Base-by-base conservation (phyloP, 2,329 filamentous ascomycete species). In the Arthroderma uncinatum region DNA sequence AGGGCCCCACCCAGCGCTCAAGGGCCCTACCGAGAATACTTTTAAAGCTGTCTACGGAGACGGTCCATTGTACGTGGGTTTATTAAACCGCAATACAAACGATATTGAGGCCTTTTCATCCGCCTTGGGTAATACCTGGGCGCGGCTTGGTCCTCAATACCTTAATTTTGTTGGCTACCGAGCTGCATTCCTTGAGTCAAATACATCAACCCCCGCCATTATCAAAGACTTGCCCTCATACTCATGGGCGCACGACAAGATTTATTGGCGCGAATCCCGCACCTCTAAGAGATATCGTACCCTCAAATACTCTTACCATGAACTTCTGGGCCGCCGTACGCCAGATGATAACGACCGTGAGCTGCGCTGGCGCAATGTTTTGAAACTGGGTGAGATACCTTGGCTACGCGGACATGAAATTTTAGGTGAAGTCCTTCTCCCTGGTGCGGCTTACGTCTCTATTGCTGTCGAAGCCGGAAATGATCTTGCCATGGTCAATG, bases 1-100 rank as follows among this genome's bases (percentile, higher is more conserved):
- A 42, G 72, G 72, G 2, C 71, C 72, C 12, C 71, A 73, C 54
- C 56, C 60, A 0, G 67, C 70, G 1, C 65, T 74, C 1, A 57
- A 61, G 6, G 66, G 67, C 0, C 70, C 71, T 1, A 36, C 66
- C 12, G 42, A 60, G 3, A 62, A 71, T 54, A 70, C 65, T 10
- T 55, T 57, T 40, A 58, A 68, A n/a, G 62, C 70, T 19, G 19
- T 48, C 6, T 19, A 36, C 6, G 40, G 50, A 6, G 2, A 8
- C 1, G 21, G 21, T 1, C n/a, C 64, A n/a, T 61, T 60, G 5
- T 68, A 68, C 52, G 12, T 54, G 7, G 42, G 64, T 8, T 42
- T 58, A 10, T 52, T 68, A 12, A 36, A 59, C 8, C 59, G 67
- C 25, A 54, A 56, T 9, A 48, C 61, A 19, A 56, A 67, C 47